phyloP scores from a whole-genome alignment of 2,329 filamentous ascomycete species.

The Fusarium caatingaense region DNA sequence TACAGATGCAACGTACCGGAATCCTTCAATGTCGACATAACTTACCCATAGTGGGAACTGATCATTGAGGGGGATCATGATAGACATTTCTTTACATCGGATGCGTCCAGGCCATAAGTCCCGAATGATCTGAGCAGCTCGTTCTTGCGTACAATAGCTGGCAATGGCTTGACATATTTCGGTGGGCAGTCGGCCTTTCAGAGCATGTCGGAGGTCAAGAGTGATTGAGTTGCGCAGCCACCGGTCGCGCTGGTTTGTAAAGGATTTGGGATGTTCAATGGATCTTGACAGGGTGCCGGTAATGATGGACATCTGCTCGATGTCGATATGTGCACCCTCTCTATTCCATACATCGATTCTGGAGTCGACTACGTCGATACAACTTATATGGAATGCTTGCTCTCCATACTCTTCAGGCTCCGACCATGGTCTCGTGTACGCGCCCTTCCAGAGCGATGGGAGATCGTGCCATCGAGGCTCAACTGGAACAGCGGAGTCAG shows the following conservation, averaged over 20 bases:
- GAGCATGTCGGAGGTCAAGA: neutral
- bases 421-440: accelerated
- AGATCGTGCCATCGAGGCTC: accelerated
- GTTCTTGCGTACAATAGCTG: neutral
- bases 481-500: too few relatives aligned
- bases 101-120: neutral
- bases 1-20: neutral
- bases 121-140: neutral
- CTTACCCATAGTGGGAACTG: too few relatives aligned
- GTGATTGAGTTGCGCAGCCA: neutral
- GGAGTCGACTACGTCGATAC: neutral
- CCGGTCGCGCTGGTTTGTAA: accelerated
- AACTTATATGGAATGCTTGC: neutral
- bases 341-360: accelerated
- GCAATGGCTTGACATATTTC: neutral
- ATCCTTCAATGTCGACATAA: neutral
- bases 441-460: neutral
- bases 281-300: too few relatives aligned
- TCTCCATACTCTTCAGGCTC: neutral
- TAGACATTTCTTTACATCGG: too few relatives aligned
- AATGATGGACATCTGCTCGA: too few relatives aligned
- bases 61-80: too few relatives aligned
- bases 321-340: too few relatives aligned
- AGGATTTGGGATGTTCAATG: neutral
- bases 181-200: neutral